phyloP scores from a whole-genome alignment of 306 rosid species.

The Clitoria ternatea region DNA sequence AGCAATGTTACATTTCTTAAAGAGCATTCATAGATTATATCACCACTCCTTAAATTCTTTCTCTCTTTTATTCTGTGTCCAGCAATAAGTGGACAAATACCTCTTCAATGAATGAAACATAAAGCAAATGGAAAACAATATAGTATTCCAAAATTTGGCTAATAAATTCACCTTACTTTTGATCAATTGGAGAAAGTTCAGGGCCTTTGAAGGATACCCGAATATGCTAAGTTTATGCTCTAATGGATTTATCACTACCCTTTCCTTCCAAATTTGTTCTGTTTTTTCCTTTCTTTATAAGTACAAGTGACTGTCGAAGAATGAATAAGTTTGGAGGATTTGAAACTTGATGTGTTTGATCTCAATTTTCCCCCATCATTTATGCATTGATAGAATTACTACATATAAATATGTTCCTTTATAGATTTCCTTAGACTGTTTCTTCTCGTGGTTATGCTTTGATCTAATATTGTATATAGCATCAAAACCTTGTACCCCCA shows the following conservation, averaged over 20 bases:
- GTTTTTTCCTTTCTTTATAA: not conserved
- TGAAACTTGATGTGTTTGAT: not conserved
- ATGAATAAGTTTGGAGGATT: not conserved
- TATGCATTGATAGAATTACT: not conserved
- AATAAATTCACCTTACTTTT: conserved; percentile 13
- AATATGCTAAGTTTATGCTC: conserved; percentile 43
- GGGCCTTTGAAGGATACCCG: conserved; percentile 33
- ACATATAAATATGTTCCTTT: not conserved
- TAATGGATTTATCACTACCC: conserved; percentile 35
- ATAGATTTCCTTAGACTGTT: not conserved
- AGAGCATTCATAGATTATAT: not conserved
- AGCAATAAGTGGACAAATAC: conserved; percentile 9
- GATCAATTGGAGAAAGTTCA: conserved; percentile 23
- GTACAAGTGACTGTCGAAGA: not conserved
- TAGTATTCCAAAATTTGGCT: conserved; percentile 15
- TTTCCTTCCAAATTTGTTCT: not conserved
- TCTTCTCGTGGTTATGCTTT: not conserved
- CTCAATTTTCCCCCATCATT: conserved; percentile 8
- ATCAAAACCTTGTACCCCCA: not conserved
- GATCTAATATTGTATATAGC: not conserved
- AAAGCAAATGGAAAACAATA: conserved; percentile 12
- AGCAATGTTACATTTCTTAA: conserved; percentile 2
- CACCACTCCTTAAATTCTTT: not conserved
- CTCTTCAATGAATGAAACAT: conserved; percentile 10
- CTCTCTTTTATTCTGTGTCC: not conserved